Conservation (phyloP, 2,329 filamentous ascomycete genomes). For the Exophiala aquamarina region DNA sequence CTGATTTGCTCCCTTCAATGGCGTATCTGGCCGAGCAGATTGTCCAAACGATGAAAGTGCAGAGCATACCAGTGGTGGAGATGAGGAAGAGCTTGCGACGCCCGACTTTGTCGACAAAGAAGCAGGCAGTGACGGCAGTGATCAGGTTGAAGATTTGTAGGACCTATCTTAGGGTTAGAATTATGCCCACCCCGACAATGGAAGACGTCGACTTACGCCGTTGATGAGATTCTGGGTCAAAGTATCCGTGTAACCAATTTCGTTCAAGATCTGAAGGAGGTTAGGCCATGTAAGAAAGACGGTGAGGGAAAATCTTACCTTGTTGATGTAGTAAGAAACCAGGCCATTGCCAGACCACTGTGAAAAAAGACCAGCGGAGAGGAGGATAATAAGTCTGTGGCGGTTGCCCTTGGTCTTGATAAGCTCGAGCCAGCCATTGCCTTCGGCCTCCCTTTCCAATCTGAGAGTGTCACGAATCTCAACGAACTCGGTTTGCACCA, state of each 20-base stretch:
- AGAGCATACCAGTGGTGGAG: constrained; percentile 45
- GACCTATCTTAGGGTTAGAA: neutral
- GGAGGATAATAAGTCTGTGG: constrained; percentile 37
- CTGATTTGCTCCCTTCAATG: constrained; percentile 31
- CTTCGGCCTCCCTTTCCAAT: constrained; percentile 53
- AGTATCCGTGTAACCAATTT: constrained; percentile 38
- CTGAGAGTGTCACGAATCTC: constrained; percentile 66
- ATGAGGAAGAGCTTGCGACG: constrained; percentile 46
- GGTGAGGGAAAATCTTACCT: constrained; percentile 27
- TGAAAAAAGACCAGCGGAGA: constrained; percentile 56
- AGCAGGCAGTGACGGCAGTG: constrained; percentile 38
- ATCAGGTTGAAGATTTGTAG: constrained; percentile 43
- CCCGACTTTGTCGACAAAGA: constrained; percentile 43
- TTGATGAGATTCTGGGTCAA: constrained; percentile 44
- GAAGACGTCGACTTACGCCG: constrained; percentile 21
- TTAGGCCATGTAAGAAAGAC: neutral
- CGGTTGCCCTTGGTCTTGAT: constrained; percentile 60
- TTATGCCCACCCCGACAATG: neutral
- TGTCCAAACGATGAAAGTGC: constrained; percentile 44
- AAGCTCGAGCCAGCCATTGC: constrained; percentile 60
- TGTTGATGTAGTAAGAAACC: constrained; percentile 41
- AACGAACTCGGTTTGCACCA: constrained; percentile 65
- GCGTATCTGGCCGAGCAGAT: constrained; percentile 40
- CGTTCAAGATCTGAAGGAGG: constrained; percentile 28
- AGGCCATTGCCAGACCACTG: constrained; percentile 58